Evolutionary conservation across 1,284 basidiomycete genomes (phyloP).

Genomic region (Apiotrichum laibachii): DNA sequence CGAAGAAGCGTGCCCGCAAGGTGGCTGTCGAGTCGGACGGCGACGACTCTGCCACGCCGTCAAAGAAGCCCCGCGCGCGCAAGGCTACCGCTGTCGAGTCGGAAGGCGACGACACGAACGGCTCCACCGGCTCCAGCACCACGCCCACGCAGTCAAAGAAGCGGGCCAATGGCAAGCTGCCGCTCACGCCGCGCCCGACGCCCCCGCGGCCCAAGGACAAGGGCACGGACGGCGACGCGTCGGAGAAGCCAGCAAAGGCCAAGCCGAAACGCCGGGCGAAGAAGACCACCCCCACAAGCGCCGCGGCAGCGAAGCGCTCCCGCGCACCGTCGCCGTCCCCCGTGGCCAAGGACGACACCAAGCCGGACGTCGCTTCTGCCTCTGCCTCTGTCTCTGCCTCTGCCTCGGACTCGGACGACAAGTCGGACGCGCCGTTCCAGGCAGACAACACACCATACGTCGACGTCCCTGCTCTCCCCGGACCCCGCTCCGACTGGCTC

Average conservation of each 20-base stretch:
- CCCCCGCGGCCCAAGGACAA: slow-evolving; percentile 3
- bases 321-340: background rate
- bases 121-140: no score
- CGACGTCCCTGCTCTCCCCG: background rate
- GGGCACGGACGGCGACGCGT: background rate
- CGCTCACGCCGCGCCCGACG: slow-evolving; percentile 13
- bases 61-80: background rate
- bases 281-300: background rate
- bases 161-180: background rate
- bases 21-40: background rate
- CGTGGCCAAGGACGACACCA: background rate
- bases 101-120: background rate
- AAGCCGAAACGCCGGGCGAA: background rate
- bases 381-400: background rate
- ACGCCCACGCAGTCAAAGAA: background rate
- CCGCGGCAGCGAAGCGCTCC: background rate
- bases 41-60: background rate
- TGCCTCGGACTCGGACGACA: no score
- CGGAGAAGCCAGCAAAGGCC: background rate
- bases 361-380: background rate
- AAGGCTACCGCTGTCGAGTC: background rate
- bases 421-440: background rate
- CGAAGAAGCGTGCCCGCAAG: slow-evolving; percentile 9
- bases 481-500: background rate
- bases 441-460: background rate